phyloP scores from a whole-genome alignment of 2,329 filamentous ascomycete species.

The Didymella exigua region DNA sequence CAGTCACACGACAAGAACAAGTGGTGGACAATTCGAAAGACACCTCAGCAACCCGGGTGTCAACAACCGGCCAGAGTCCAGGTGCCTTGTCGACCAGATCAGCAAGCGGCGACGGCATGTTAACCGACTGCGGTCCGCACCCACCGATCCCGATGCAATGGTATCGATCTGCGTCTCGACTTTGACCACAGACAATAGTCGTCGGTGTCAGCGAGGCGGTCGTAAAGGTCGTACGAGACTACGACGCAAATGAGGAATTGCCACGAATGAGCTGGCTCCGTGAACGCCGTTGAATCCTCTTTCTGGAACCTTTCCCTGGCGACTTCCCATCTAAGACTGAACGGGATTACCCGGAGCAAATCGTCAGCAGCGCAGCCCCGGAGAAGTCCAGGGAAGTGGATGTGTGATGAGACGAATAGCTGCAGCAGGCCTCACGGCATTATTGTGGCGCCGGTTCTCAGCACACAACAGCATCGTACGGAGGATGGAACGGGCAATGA shows the following conservation, averaged over 20 bases:
- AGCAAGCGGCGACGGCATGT: slow-evolving; percentile 7
- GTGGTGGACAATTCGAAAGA: not conserved
- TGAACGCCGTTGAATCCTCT: not conserved
- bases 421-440: slow-evolving; percentile 5
- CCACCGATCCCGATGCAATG: slow-evolving; percentile 4
- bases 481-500: slow-evolving; percentile 1
- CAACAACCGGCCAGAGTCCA: not conserved
- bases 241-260: not conserved
- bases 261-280: not conserved
- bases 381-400: slow-evolving; percentile 1
- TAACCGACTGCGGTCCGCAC: slow-evolving; percentile 15
- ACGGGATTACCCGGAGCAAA: not conserved
- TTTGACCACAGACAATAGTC: not conserved
- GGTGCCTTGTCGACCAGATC: slow-evolving; percentile 9
- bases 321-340: not conserved
- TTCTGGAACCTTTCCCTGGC: not conserved
- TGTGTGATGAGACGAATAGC: not conserved
- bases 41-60: not conserved
- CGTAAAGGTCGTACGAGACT: slow-evolving; percentile 5
- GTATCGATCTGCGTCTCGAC: slow-evolving; percentile 13
- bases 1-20: not conserved
- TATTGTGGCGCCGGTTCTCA: slow-evolving; percentile 12
- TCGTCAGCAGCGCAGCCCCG: not conserved
- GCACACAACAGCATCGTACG: slow-evolving; percentile 8
- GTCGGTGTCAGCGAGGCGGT: slow-evolving; percentile 1